Evolutionary conservation across 768 basidiomycete genomes (phyloP).

Genomic region (Pisolithus albus): DNA sequence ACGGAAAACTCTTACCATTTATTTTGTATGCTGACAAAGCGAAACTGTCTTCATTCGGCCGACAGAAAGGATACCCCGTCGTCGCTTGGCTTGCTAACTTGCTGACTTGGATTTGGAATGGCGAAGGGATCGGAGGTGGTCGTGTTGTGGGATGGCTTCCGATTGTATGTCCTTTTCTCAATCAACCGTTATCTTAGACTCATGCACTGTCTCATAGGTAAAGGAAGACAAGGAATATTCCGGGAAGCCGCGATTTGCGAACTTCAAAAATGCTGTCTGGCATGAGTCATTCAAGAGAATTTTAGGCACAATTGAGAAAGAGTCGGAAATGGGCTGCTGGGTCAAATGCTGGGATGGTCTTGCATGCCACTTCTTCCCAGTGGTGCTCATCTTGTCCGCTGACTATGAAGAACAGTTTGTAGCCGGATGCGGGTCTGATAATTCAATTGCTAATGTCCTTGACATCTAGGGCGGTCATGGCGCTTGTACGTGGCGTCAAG

Average conservation of each 20-base stretch:
- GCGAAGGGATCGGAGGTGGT: conserved; percentile 28
- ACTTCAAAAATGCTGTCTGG: conserved; percentile 10
- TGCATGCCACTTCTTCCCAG: conserved; percentile 25
- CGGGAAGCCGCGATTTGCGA: neutral
- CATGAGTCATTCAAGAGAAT: conserved; percentile 5
- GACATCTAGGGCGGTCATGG: conserved; percentile 5
- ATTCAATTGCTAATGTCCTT: conserved; percentile 13
- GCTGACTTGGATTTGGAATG: conserved; percentile 26
- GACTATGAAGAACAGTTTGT: conserved; percentile 42
- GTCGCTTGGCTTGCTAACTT: conserved; percentile 29
- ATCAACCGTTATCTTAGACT: neutral
- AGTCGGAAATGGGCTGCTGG: neutral
- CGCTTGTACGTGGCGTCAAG: conserved; percentile 24
- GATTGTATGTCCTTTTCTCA: conserved; percentile 21
- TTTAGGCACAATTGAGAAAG: neutral
- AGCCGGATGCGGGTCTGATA: neutral
- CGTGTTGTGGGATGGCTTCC: too few relatives aligned
- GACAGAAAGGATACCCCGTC: conserved; percentile 33
- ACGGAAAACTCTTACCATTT: conserved; percentile 22
- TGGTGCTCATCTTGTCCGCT: conserved; percentile 31
- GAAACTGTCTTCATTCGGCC: conserved; percentile 35
- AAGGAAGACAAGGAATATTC: neutral
- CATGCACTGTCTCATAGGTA: neutral
- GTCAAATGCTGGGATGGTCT: conserved; percentile 26
- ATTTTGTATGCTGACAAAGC: conserved; percentile 33